Conservation (phyloP, 1,139 yeast species). For the Magnusiomyces sp. region DNA sequence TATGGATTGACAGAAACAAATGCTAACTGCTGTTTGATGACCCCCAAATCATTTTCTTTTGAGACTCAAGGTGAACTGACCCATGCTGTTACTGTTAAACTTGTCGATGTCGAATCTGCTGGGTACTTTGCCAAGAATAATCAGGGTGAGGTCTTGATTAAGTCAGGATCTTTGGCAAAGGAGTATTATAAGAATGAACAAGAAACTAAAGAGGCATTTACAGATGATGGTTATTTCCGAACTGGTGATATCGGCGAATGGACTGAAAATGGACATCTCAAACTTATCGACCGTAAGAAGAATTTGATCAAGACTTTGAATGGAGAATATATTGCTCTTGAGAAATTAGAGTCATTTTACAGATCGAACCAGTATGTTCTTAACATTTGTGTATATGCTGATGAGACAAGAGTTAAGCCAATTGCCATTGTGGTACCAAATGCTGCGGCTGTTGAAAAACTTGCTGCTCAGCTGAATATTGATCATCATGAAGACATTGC, state of each 20-base stretch:
- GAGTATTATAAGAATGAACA: conserved; percentile 78
- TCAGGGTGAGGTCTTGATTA: conserved; percentile 86
- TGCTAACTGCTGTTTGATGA: conserved; percentile 73
- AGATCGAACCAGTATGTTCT: conserved; percentile 70
- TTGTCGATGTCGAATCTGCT: conserved; percentile 86
- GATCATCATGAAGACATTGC: conserved; percentile 45
- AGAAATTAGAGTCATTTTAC: conserved; percentile 73
- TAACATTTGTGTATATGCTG: conserved; percentile 92
- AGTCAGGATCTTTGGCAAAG: conserved; percentile 62
- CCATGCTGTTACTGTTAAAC: conserved; percentile 78
- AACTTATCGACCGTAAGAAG: conserved; percentile 89
- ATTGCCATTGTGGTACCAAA: conserved; percentile 84
- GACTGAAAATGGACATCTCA: conserved; percentile 70
- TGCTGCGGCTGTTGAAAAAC: conserved; percentile 52
- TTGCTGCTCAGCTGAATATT: conserved; percentile 49
- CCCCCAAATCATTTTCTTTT: conserved; percentile 54
- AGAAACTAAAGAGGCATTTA: conserved; percentile 72
- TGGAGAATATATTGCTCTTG: conserved; percentile 97
- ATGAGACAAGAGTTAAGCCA: conserved; percentile 77
- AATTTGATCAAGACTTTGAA: conserved; percentile 91
- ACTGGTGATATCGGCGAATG: conserved; percentile 98
- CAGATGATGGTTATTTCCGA: conserved; percentile 86
- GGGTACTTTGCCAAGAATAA: conserved; percentile 85
- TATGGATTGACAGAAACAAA: conserved; percentile 96
- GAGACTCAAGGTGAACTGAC: conserved; percentile 78